Base-by-base conservation (phyloP, 441 rosid genomes). In the Populus trichocarpa region DNA sequence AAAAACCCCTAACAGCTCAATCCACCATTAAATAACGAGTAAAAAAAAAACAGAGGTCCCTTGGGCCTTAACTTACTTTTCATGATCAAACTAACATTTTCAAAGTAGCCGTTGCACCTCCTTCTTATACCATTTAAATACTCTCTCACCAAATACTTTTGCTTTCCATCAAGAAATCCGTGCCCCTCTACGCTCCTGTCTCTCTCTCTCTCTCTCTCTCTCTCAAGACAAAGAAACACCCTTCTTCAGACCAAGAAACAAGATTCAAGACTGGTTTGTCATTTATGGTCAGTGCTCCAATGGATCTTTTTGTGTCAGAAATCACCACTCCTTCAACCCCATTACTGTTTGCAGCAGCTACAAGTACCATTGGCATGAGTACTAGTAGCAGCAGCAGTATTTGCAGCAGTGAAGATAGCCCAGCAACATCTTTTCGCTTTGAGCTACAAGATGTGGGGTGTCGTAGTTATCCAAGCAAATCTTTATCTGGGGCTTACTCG, bases 101-200 rank as follows among this genome's bases (percentile, higher is more conserved):
- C 94, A 90, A 91, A 88, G 82, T 94, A 92, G 92, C 98, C 97
- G 98, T 92, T 91, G 74, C 81, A 85, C 84, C 86, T 46, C 72
- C 85, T 74, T 77, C 78, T 25, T 28, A 1, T 42, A 20, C 68
- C 63, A 82, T 72, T 82, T 81, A 84, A 81, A 80, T 68, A 33
- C 72, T 26, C 69, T 38, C 42, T 53, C 40, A 63, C 64, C 28
- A n/a, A 50, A 14, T 5, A 16, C 57, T 65, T 8, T 50, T 46
- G 38, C 35, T 76, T 76, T 68, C 68, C 69, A 69, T 53, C 85
- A 74, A 79, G 85, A 80, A 81, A 84, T 81, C 89, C 83, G 84
- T 83, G 85, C 63, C 75, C 59, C 64, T 74, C 76, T 50, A 53
- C 71, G 38, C 82, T 78, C 81, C n/a, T n/a, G n/a, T n/a, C n/a